phyloP scores from a whole-genome alignment of 441 rosid species.

The Melastoma candidum region DNA sequence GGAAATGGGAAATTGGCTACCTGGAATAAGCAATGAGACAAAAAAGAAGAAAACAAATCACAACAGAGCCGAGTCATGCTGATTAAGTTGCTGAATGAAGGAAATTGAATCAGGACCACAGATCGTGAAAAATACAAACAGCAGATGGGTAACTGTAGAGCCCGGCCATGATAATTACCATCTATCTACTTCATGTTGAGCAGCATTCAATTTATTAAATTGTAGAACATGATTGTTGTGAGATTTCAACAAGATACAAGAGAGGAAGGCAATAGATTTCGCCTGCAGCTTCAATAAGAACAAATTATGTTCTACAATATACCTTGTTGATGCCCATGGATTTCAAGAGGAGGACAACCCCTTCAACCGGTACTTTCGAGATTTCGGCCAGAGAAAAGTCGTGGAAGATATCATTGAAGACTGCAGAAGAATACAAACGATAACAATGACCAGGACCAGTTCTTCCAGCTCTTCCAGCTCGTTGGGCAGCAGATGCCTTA shows the following conservation, averaged over 20 bases:
- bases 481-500: constrained; percentile 88
- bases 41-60: neutral
- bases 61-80: neutral
- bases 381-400: constrained; percentile 80
- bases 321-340: constrained; percentile 80
- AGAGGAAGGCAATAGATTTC: neutral
- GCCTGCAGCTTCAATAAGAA: neutral
- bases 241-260: neutral
- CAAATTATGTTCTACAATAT: neutral
- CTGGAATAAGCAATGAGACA: constrained; percentile 22
- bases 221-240: neutral
- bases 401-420: constrained; percentile 52
- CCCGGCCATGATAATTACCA: too few relatives aligned
- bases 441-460: constrained; percentile 96
- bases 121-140: too few relatives aligned
- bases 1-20: constrained; percentile 85
- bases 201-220: neutral
- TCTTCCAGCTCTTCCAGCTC: constrained; percentile 98
- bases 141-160: too few relatives aligned
- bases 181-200: neutral
- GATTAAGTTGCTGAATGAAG: too few relatives aligned
- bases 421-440: constrained; percentile 79
- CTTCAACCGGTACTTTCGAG: constrained; percentile 69
- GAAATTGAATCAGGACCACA: too few relatives aligned
- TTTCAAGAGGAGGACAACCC: constrained; percentile 81